Evolutionary conservation across 305 asterid genomes (phyloP), one percentile per base, ranked within the genome.

Genomic region (Euphrasia arctica): DNA sequence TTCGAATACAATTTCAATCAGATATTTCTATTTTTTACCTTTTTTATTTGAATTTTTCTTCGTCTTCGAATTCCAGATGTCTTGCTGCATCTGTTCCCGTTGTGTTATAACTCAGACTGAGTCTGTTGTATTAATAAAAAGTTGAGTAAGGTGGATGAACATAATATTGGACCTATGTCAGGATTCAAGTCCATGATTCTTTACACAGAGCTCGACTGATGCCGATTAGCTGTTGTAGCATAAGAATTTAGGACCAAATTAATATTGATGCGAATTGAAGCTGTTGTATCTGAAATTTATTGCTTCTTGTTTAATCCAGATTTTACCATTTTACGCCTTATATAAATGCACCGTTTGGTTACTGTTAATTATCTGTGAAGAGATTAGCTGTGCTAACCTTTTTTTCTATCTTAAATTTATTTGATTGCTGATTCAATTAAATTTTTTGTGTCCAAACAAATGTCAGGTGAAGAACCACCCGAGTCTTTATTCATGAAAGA

Each of bases 401-500:
- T 18, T 18, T 18, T 18, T 18, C 22, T 18, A 18, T 18, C 22
- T 18, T 18, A 18, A 18, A 14, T 50, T 50, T 22, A 49, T 57
- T 34, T 36, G 34, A 48, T 56, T 57, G 45, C 54, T 68, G 60
- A 57, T 15, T 54, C 29, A 41, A 59, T 54, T 54, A 54, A 48
- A 18, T 18, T 18, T 29, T 64, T 49, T 32, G 15, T 55, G 58
- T 58, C 64, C 25, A 2, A 29, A 48, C 72, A 14, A 51, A 3
- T 81, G 63, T 69, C 83, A 93, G 98, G 95, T 65, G 97, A 93
- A 69, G 98, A 93, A 72, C 90, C 98, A 68, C 88, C 97, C 0
- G 97, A 93, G 71, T 93, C 98, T 28, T 80, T 93, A 75, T 93
- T 93, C 68, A 75, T 86, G 94, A 93, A 93, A 76, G 97, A 93